Evolutionary conservation across 441 rosid genomes (phyloP).

Genomic region (Melastoma candidum): DNA sequence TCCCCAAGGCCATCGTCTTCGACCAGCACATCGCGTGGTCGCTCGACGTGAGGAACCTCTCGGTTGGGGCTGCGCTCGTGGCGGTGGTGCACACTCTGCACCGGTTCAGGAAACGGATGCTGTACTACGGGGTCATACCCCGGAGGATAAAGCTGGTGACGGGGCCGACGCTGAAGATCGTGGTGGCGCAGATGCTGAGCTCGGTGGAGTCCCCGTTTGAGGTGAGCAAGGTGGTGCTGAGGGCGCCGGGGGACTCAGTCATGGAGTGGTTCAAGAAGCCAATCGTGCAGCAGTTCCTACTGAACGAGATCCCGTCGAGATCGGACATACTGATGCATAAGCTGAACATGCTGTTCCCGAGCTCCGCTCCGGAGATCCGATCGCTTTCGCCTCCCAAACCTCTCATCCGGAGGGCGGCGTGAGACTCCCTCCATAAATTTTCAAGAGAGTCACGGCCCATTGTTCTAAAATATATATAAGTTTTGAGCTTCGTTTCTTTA

Average conservation of each 20-base stretch:
- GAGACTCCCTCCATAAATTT: no score
- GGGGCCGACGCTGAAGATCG: constrained; percentile 88
- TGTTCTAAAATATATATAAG: no score
- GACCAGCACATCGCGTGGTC: constrained; percentile 99
- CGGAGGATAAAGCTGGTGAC: constrained; percentile 93
- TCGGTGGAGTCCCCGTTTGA: constrained; percentile 90
- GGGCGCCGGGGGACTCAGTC: constrained; percentile 80
- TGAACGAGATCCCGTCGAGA: constrained; percentile 85
- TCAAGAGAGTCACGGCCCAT: no score
- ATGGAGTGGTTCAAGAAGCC: constrained; percentile 99
- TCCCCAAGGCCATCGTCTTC: constrained; percentile 92
- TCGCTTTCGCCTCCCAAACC: constrained; percentile 77
- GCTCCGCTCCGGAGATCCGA: constrained; percentile 89
- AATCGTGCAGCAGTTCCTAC: constrained; percentile 86
- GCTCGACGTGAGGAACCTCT: constrained; percentile 82
- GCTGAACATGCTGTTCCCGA: constrained; percentile 73
- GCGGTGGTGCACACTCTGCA: constrained; percentile 96
- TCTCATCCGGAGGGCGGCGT: constrained; percentile 21
- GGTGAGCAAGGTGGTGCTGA: constrained; percentile 81
- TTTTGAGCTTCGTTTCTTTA: no score
- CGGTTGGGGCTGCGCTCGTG: constrained; percentile 92
- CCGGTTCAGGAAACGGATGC: constrained; percentile 90
- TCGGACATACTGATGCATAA: constrained; percentile 89
- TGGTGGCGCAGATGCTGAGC: constrained; percentile 83
- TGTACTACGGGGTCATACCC: constrained; percentile 87